Conservation (phyloP, 1,284 basidiomycete species). For the Ganoderma multipileum region DNA sequence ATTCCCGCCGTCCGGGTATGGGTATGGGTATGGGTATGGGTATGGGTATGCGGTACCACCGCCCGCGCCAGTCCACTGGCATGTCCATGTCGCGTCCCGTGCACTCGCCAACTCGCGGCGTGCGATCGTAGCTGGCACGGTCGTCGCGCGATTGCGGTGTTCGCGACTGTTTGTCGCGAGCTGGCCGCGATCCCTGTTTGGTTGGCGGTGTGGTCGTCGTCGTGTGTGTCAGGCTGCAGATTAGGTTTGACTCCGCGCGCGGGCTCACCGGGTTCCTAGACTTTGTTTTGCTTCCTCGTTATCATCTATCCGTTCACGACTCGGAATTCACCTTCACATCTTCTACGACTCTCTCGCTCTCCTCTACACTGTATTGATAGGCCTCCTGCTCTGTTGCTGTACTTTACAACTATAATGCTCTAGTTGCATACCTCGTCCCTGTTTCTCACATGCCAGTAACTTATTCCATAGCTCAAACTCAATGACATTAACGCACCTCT, state of each 20-base stretch:
- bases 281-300: not conserved
- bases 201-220: not conserved
- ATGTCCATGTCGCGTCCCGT: constrained; percentile 8
- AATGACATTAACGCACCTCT: constrained; percentile 6
- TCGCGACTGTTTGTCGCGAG: not conserved
- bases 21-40: not conserved
- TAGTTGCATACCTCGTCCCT: not conserved
- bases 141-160: not conserved
- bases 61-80: constrained; percentile 8
- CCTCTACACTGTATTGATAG: constrained; percentile 6
- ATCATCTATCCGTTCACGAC: constrained; percentile 2
- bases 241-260: constrained; percentile 2
- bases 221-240: not conserved
- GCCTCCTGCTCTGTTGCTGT: not conserved
- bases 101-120: constrained; percentile 3
- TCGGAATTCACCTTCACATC: not conserved
- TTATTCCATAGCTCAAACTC: not conserved
- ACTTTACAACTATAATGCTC: constrained; percentile 1
- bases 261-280: not conserved
- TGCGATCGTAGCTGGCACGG: constrained; percentile 4
- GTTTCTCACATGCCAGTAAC: not conserved
- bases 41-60: constrained; percentile 6
- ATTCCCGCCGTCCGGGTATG: constrained; percentile 17
- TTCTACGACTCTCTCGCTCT: not conserved
- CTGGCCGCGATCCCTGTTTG: not conserved